Base-by-base conservation (phyloP, 495 filamentous ascomycete species). In the Aspergillus panamensis region DNA sequence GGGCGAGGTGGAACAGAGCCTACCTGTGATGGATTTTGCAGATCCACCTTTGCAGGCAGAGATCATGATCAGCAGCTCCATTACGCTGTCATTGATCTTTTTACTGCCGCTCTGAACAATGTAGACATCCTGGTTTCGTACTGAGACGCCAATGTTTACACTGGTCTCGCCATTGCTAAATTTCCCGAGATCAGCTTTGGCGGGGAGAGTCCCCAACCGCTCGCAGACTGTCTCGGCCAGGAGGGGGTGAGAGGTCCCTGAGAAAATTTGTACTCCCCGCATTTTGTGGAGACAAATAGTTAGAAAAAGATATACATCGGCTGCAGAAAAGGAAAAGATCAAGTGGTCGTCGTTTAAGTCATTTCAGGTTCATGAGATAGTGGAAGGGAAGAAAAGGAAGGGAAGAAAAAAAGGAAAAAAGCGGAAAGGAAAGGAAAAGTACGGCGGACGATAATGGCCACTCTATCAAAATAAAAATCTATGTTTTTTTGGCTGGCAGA, bases 31-130 rank as follows among this genome's bases (percentile, higher is more conserved):
- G 62, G 93, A 96, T 78, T 92, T 96, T 51, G 95, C 90, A 40
- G 95, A 97, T 55, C 92, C 93, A 68, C 94, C 91, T 70, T 96
- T 98, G 81, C 94, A 97, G 51, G 94, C 94, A 57, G 91, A 93
- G 65, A 97, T 96, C 88, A 98, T 92, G 73, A 98, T 97, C 66
- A 97, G 84, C 57, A 98, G 81, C 80, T 98, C 94, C 89, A 98
- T 96, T 66, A 98, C 89, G 61, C 89, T 93, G 75, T 98, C 95
- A 75, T 98, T 98, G 81, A 96, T 95, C 82, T 89, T 92, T 65
- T 83, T 80, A 73, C 95, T 97, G 53, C 94, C 94, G 62, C 93
- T 97, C 81, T 98, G 94, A 16, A 98, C 88, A 67, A 98, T 92
- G 75, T 97, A 98, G 56, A 98, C 92, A 83, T 98, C 92, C 70